Evolutionary conservation across 371 early-diverging fungal genomes (phyloP).

Genomic region (Apophysomyces sp.): DNA sequence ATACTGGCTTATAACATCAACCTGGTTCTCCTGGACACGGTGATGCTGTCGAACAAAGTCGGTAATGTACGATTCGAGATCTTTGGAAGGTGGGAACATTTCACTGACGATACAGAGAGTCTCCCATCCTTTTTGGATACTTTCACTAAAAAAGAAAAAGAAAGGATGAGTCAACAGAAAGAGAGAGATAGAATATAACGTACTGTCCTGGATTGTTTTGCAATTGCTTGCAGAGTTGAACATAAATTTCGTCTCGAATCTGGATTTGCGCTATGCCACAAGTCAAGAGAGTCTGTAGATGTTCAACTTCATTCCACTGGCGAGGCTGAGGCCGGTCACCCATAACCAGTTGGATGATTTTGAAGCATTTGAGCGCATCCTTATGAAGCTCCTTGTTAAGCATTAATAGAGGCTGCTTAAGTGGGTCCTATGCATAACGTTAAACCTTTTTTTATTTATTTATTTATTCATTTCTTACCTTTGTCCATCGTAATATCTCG

Average conservation of each 20-base stretch:
- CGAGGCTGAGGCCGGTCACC: slow-evolving; percentile 59
- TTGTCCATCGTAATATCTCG: slow-evolving; percentile 83
- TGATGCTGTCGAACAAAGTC: slow-evolving; percentile 72
- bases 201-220: slow-evolving; percentile 80
- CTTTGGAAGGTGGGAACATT: slow-evolving; percentile 93
- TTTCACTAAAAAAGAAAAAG: slow-evolving; percentile 42
- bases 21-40: slow-evolving; percentile 39
- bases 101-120: slow-evolving; percentile 78
- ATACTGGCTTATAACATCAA: slow-evolving; percentile 59
- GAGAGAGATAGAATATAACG: slow-evolving; percentile 7
- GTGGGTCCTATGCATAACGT: slow-evolving; percentile 51
- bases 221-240: slow-evolving; percentile 91
- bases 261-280: slow-evolving; percentile 74
- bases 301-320: slow-evolving; percentile 41
- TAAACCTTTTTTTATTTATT: neutral
- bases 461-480: slow-evolving; percentile 38
- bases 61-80: slow-evolving; percentile 82
- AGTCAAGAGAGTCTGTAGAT: slow-evolving; percentile 77
- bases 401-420: slow-evolving; percentile 80
- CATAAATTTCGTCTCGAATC: slow-evolving; percentile 93
- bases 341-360: slow-evolving; percentile 84
- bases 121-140: slow-evolving; percentile 87
- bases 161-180: neutral
- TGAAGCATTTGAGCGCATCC: slow-evolving; percentile 88
- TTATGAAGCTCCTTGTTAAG: slow-evolving; percentile 77